A percentile compares a stretch with the other conserved stretches of the same genome.
Evolutionary conservation across 192 early-diverging fungal species (phyloP).

Genomic region (Umbelopsis ramanniana): DNA sequence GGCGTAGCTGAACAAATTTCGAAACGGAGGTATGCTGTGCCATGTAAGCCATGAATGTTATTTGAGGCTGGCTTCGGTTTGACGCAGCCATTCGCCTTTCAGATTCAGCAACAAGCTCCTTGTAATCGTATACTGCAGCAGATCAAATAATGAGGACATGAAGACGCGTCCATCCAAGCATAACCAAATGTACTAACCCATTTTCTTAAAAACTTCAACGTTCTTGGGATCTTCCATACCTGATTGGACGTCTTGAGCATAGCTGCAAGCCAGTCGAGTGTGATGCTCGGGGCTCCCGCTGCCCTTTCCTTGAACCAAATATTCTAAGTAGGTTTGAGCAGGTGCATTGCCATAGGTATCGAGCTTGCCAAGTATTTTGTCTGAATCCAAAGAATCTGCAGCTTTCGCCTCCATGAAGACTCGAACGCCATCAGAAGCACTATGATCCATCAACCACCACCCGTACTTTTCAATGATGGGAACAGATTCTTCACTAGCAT

Average conservation of each 20-base stretch:
- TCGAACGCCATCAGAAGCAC: constrained; percentile 49
- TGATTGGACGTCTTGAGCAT: constrained; percentile 38
- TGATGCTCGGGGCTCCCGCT: constrained; percentile 48
- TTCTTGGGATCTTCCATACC: constrained; percentile 21
- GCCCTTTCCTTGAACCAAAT: constrained; percentile 50
- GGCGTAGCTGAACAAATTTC: constrained; percentile 27
- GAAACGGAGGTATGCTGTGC: background rate
- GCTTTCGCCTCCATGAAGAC: constrained; percentile 39
- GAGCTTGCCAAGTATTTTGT: constrained; percentile 34
- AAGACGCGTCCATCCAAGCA: no score
- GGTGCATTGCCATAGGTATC: constrained; percentile 40
- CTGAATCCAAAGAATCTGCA: constrained; percentile 40
- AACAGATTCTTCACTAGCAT: constrained; percentile 26
- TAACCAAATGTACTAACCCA: background rate
- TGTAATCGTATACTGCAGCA: constrained; percentile 1
- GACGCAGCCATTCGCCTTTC: background rate
- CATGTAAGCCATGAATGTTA: constrained; percentile 13
- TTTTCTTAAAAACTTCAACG: background rate
- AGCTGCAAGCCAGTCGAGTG: constrained; percentile 43
- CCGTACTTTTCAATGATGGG: constrained; percentile 50
- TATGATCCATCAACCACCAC: constrained; percentile 55
- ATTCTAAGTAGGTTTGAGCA: constrained; percentile 52
- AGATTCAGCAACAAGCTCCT: background rate
- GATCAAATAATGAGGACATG: background rate
- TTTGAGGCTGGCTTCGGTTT: background rate